Evolutionary conservation across 2,329 filamentous ascomycete genomes (phyloP).

Genomic region (Scedosporium minutisporum): DNA sequence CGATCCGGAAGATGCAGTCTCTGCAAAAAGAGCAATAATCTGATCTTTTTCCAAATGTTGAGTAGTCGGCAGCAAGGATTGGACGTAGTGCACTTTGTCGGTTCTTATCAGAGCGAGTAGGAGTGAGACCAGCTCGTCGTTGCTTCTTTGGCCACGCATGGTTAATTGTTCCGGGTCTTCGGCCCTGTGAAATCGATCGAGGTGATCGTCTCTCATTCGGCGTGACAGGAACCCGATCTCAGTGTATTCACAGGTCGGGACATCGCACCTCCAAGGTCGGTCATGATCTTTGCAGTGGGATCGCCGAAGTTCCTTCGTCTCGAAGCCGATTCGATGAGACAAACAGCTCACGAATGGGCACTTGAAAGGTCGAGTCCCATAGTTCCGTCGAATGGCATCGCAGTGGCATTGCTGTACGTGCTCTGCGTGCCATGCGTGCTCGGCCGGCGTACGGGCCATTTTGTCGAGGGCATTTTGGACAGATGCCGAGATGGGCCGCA

Average conservation of each 20-base stretch:
- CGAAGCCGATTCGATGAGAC: background rate
- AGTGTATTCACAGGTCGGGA: slow-evolving; percentile 13
- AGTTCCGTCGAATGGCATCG: background rate
- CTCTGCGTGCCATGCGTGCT: background rate
- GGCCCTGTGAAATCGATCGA: slow-evolving; percentile 8
- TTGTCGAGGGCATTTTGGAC: background rate
- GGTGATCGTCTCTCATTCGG: slow-evolving; percentile 14
- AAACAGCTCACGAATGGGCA: background rate
- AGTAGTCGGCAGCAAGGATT: no score
- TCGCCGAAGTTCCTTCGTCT: background rate
- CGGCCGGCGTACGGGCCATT: background rate
- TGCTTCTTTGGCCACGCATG: no score
- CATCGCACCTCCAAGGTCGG: slow-evolving; percentile 14
- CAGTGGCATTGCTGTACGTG: background rate
- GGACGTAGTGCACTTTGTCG: no score
- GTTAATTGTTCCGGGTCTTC: background rate
- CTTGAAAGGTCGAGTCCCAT: background rate
- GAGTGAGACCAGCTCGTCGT: no score
- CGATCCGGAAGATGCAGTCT: no score
- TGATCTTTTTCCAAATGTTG: no score
- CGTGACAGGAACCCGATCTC: slow-evolving; percentile 14
- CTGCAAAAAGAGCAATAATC: no score
- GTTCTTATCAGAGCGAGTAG: no score
- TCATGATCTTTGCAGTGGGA: slow-evolving; percentile 5
- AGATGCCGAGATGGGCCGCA: background rate